Evolutionary conservation across 139 green algal species (phyloP), one percentile per base, ranked within the genome.

Genomic region (Haematococcus sp.): DNA sequence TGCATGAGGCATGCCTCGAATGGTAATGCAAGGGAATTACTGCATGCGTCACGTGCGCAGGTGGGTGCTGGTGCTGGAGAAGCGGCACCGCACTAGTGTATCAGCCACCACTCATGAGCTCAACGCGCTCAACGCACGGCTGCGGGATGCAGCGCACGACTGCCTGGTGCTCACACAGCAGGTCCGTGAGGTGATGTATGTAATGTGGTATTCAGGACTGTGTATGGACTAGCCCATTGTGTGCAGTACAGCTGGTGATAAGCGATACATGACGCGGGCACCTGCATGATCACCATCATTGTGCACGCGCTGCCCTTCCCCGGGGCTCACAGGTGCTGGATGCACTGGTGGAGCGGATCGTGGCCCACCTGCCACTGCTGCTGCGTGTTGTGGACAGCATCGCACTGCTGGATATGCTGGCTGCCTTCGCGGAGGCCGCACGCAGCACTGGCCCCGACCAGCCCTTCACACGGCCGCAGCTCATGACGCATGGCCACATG

Each of bases 341-440:
- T 15, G 70, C 51, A 4, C 75, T 91, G 33, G 55, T 90, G 52
- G 40, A 55, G 5, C 31, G 55, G 1, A 72, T 91, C 5, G 59
- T 77, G 30, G 2, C 68, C 19, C 74, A 91, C 27, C 72, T 97
- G 68, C 72, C 63, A 0, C 56, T 88, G n/a, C 81, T 97, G 75
- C 83, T 89, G 76, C 76, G 84, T 13, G 74, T 97, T 35, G 70
- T 91, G 43, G 92, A 98, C 76, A 79, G 54, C 54, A 25, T 97
- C 7, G 83, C 88, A 0, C 80, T 98, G 72, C 76, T 95, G 35
- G 93, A 98, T 72, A 84, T 97, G 87, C 81, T 96, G 75, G 54
- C 75, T 0, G 74, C 78, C 32, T 92, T 97, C 71, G 85, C 32
- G 69, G 33, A 59, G 74, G 69, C 58, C 25, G 54, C 2, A 16